Conservation (phyloP, 257 asterid species). For the Solanum dulcamara region DNA sequence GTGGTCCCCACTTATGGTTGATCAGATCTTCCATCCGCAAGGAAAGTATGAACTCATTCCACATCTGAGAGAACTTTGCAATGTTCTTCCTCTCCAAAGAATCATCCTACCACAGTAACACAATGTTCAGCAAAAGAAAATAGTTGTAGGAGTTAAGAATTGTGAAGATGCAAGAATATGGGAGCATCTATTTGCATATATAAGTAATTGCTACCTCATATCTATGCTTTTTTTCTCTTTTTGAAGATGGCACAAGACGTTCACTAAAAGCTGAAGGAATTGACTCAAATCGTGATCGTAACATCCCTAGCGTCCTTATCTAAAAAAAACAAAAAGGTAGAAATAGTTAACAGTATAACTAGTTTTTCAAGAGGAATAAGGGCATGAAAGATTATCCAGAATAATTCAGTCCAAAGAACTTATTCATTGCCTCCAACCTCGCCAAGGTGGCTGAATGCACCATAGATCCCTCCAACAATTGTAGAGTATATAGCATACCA, state of each 20-base stretch:
- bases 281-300: slow-evolving; percentile 88
- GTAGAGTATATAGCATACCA: slow-evolving; percentile 95
- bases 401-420: neutral
- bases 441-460: slow-evolving; percentile 99
- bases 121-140: neutral
- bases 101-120: slow-evolving; percentile 46
- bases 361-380: neutral
- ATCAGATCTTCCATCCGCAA: slow-evolving; percentile 91
- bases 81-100: slow-evolving; percentile 57
- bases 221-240: slow-evolving; percentile 30
- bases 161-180: slow-evolving; percentile 5
- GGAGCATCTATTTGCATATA: slow-evolving; percentile 26
- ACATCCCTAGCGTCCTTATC: slow-evolving; percentile 98
- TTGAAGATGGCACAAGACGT: slow-evolving; percentile 72
- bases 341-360: neutral
- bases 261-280: slow-evolving; percentile 87
- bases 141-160: neutral
- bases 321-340: slow-evolving; percentile 13
- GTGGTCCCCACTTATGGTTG: slow-evolving; percentile 53
- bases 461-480: slow-evolving; percentile 82
- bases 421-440: slow-evolving; percentile 39
- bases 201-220: slow-evolving; percentile 8
- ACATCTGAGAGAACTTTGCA: slow-evolving; percentile 96
- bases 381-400: neutral
- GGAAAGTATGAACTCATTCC: slow-evolving; percentile 96